Evolutionary conservation across 2,329 filamentous ascomycete genomes (phyloP).

Genomic region (Alternaria viburni): DNA sequence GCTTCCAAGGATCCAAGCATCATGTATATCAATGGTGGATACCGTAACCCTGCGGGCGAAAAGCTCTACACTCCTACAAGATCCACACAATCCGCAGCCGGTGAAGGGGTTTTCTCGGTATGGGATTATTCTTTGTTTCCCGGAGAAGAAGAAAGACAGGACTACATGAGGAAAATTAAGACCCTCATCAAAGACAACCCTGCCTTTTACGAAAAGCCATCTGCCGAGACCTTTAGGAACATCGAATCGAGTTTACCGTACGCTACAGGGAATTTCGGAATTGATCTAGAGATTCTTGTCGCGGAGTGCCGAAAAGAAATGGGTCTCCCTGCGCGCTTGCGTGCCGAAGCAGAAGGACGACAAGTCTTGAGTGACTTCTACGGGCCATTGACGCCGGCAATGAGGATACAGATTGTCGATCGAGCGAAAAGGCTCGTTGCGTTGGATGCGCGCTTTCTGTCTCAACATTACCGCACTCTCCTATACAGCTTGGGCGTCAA

Average conservation of each 20-base stretch:
- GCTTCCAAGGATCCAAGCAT: constrained; percentile 16
- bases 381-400: constrained; percentile 21
- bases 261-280: constrained; percentile 18
- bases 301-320: constrained; percentile 12
- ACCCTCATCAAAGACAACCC: constrained; percentile 16
- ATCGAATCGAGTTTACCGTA: constrained; percentile 18
- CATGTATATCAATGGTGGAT: constrained; percentile 37
- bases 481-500: constrained; percentile 24
- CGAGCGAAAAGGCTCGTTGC: constrained; percentile 25
- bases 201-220: constrained; percentile 1
- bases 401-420: constrained; percentile 20
- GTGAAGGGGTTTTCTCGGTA: constrained; percentile 1
- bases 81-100: background rate
- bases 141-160: constrained; percentile 23
- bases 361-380: constrained; percentile 30
- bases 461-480: constrained; percentile 14
- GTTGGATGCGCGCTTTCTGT: constrained; percentile 17
- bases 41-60: constrained; percentile 16
- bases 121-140: constrained; percentile 29
- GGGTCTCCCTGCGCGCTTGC: background rate
- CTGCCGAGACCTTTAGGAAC: background rate
- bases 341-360: background rate
- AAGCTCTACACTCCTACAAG: constrained; percentile 1
- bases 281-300: constrained; percentile 17
- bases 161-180: constrained; percentile 25